phyloP scores from a whole-genome alignment of 1,139 yeast genomes.

The Yamadazyma epiphylla region DNA sequence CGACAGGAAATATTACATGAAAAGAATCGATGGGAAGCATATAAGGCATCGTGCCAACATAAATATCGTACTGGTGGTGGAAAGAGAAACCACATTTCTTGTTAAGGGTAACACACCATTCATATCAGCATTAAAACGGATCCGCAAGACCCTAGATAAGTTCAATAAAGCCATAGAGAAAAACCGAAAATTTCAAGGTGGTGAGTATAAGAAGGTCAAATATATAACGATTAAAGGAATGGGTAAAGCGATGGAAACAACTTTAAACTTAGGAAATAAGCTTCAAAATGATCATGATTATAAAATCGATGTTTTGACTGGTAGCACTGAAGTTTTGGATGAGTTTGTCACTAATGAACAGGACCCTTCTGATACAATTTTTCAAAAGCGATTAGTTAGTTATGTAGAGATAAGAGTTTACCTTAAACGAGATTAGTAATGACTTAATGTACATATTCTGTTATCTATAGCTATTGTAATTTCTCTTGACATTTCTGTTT shows the following conservation, averaged over 20 bases:
- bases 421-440: conserved; percentile 23
- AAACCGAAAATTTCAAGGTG: conserved; percentile 32
- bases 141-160: conserved; percentile 42
- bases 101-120: conserved; percentile 60
- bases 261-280: conserved; percentile 42
- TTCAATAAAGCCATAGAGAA: conserved; percentile 26
- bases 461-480: background rate
- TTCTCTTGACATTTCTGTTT: conserved; percentile 30
- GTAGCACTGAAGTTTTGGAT: conserved; percentile 59
- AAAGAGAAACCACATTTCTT: conserved; percentile 47
- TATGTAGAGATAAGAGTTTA: conserved; percentile 54
- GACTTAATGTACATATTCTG: background rate
- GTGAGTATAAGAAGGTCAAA: conserved; percentile 34
- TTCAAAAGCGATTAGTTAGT: conserved; percentile 53
- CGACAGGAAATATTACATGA: background rate
- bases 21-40: conserved; percentile 20
- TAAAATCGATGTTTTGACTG: conserved; percentile 53
- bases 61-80: conserved; percentile 25
- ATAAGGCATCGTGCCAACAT: conserved; percentile 46
- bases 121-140: conserved; percentile 57
- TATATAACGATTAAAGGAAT: conserved; percentile 59
- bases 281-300: conserved; percentile 45
- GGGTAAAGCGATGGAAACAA: conserved; percentile 62
- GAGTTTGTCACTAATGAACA: conserved; percentile 40
- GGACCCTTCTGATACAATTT: conserved; percentile 35